Base-by-base conservation (phyloP, 345 rosid genomes). In the Melaleuca quinquenervia region DNA sequence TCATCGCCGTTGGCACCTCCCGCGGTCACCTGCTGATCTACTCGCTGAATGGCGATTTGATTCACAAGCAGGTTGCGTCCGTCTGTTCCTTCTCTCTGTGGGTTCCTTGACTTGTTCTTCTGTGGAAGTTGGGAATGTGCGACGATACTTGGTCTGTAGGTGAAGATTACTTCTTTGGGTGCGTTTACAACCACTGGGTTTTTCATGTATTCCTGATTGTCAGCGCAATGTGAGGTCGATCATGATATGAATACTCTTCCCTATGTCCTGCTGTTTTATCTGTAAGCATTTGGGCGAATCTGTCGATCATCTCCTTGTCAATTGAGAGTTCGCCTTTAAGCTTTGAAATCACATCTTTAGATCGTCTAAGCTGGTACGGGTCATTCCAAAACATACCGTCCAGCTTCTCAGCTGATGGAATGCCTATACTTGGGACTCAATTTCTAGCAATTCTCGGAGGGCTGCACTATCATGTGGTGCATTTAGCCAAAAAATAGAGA, bases 1-100 rank as follows among this genome's bases (percentile, higher is more conserved):
- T 91, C 78, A 84, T 95, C 82, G 95, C 91, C 7, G 92, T 92
- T 6, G 99, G 99, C 52, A 97, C 99, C 52, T 97, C 99, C 6
- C 88, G 92, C 62, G 98, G 99, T 14, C 93, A 93, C 88, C 89
- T 97, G 85, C 74, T 97, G 88, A 55, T 96, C 87, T 97, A 92
- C 90, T 93, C 96, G 64, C 62, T 92, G 86, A 75, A 89, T 27
- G 98, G 98, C 36, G 93, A 92, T 89, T 89, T 96, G 92, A 90
- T 97, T 50, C 98, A 96, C 86, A 94, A 90, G 48, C 99, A 97
- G 95, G 98, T 96, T 21, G 80, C 80, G 80, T 36, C 80, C 13
- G 13, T 21, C 13, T 16, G 22, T 8, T 16, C 76, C 11, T 62
- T 64, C 3, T 62, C 76, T 36, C 76, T 32, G 45, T 8, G 32